Evolutionary conservation across 2,329 filamentous ascomycete species (phyloP).

Genomic region (Septoria linicola): DNA sequence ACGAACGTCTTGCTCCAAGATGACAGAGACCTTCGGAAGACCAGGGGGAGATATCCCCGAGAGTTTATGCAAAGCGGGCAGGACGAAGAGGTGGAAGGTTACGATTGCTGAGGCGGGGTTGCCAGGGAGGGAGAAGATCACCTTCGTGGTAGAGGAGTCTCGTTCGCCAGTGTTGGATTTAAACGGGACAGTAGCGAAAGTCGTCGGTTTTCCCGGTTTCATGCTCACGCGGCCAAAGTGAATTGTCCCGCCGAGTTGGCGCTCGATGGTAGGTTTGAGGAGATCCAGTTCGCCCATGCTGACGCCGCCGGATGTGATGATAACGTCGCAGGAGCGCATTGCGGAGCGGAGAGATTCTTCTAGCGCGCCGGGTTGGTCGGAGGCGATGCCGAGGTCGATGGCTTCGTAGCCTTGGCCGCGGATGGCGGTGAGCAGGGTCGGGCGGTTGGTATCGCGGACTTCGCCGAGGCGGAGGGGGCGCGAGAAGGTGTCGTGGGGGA

Average conservation of each 20-base stretch:
- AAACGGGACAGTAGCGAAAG: conserved; percentile 82
- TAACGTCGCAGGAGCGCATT: conserved; percentile 71
- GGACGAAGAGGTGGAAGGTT: conserved; percentile 89
- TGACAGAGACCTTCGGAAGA: conserved; percentile 69
- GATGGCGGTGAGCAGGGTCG: conserved; percentile 78
- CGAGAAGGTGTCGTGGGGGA: conserved; percentile 63
- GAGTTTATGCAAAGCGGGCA: conserved; percentile 78
- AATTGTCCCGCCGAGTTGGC: conserved; percentile 82
- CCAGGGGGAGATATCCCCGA: conserved; percentile 68
- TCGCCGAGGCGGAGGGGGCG: conserved; percentile 70
- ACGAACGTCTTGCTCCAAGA: conserved; percentile 68
- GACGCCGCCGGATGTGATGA: conserved; percentile 91
- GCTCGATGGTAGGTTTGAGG: conserved; percentile 92
- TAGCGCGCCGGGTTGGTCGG: conserved; percentile 68
- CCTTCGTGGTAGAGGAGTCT: conserved; percentile 63
- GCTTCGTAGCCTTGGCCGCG: conserved; percentile 72
- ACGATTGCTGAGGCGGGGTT: conserved; percentile 93
- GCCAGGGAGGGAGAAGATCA: conserved; percentile 86
- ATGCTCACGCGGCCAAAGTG: conserved; percentile 95
- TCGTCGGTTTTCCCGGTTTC: conserved; percentile 98
- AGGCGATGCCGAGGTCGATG: conserved; percentile 82
- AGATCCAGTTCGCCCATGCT: conserved; percentile 98
- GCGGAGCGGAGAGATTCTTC: conserved; percentile 75
- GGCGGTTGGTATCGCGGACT: conserved; percentile 90
- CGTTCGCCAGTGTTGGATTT: conserved; percentile 54